Base-by-base conservation (phyloP, 1,284 basidiomycete genomes). In the Kalmanozyma brasiliensis region DNA sequence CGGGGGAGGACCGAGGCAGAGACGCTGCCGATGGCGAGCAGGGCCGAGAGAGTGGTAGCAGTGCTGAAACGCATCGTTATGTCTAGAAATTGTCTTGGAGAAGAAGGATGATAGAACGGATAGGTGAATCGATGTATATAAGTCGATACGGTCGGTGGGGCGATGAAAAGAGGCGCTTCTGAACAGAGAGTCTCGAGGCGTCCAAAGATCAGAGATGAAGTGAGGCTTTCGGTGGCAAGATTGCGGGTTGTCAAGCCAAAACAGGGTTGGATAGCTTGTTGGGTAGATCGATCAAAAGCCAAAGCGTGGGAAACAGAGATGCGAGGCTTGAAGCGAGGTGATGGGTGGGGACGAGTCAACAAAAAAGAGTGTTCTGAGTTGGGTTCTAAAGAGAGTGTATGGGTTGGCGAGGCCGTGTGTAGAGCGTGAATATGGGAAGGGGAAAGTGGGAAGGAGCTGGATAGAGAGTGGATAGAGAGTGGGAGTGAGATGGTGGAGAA, bases 1-100 rank as follows among this genome's bases (percentile, higher is more conserved):
- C 58, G 53, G 9, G 68, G 68, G 6, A 71, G 55, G 13, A 59
- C 62, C 49, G 68, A 71, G 17, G 63, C 68, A 4, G 63, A 62
- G 7, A 44, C 63, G 19, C 42, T 38, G 38, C 63, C 55, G 20
- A 66, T 14, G 44, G 68, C 55, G 29, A 66, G 36, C 11, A 71
- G 38, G 32, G 63, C 51, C n/a, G 60, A 51, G 23, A 71, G 24
- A 24, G 55, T 45, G 24, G 43, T 40, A 19, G 53, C 49, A 24
- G 51, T 49, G 36, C 41, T 53, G 59, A 66, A 66, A 48, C 52
- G 68, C 68, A 71, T 70, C 14, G 47, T 58, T 29, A 17, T 41
- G 13, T 7, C 3, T 33, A 17, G 13, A 30, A 32, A 29, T 17
- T 16, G 30, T 11, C 24, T 33, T 26, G 29, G 34, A 26, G 14